phyloP scores from a whole-genome alignment of 208 protist species.

The Plasmodiophora brassicae region DNA sequence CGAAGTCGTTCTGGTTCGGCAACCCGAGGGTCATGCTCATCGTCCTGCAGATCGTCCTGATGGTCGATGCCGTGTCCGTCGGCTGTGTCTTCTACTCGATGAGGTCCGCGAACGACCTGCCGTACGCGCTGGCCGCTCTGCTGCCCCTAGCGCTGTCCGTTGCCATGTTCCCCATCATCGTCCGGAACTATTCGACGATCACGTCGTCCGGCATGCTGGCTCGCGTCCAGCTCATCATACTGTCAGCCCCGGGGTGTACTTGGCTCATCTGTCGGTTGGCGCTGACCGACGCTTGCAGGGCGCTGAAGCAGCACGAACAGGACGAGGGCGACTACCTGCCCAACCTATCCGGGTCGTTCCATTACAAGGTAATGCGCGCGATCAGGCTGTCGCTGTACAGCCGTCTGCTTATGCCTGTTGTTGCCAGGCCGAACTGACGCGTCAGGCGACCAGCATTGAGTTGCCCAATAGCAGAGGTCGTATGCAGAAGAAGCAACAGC shows the following conservation, averaged over 20 bases:
- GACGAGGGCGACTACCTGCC: too few species aligned
- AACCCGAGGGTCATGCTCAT: not conserved
- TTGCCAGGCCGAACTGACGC: too few species aligned
- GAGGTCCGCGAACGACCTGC: not conserved
- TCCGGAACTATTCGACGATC: not conserved
- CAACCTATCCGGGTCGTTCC: too few species aligned
- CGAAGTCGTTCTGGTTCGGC: not conserved
- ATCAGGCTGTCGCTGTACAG: too few species aligned
- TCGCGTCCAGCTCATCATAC: not conserved
- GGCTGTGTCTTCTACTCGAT: not conserved
- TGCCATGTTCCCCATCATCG: not conserved
- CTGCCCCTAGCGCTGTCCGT: not conserved
- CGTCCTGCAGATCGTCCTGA: not conserved
- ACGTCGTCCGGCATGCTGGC: not conserved
- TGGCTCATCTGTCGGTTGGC: too few species aligned
- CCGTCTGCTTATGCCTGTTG: too few species aligned
- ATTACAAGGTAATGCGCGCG: too few species aligned
- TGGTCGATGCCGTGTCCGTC: not conserved
- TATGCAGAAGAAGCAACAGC: too few species aligned
- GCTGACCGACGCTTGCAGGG: too few species aligned
- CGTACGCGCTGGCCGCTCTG: not conserved
- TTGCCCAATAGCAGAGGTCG: too few species aligned
- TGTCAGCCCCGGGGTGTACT: not conserved
- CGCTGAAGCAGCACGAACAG: too few species aligned
- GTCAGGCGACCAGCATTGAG: too few species aligned